phyloP scores from a whole-genome alignment of 352 stramenopile genomes.

The Pythium plurisporium region DNA sequence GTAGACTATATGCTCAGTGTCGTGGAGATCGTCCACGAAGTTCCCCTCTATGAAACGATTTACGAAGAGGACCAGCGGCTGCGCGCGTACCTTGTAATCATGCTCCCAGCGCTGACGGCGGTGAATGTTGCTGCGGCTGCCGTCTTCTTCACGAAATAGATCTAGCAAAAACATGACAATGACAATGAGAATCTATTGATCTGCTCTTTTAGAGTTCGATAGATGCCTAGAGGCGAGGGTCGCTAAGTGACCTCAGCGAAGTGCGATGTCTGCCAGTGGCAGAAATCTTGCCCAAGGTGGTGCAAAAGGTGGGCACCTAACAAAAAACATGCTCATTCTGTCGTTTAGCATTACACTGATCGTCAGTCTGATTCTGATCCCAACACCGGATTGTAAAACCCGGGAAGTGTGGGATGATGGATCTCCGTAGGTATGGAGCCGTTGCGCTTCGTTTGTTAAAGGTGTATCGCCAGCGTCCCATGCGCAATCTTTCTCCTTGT shows the following conservation, averaged over 20 bases:
- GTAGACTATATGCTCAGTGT: constrained; percentile 30
- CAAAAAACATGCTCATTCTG: no score
- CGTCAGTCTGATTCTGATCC: no score
- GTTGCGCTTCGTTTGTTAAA: no score
- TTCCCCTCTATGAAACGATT: constrained; percentile 34
- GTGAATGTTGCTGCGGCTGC: constrained; percentile 28
- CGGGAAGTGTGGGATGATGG: no score
- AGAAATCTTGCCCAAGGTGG: neutral
- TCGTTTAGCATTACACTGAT: no score
- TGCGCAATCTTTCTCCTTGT: neutral
- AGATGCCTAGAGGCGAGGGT: neutral
- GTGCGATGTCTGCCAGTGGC: neutral
- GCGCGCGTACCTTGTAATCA: constrained; percentile 21
- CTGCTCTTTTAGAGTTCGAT: neutral
- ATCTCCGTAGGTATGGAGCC: no score
- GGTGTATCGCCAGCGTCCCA: no score
- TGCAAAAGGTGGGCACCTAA: neutral
- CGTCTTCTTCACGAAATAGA: neutral
- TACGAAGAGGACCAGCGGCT: constrained; percentile 23
- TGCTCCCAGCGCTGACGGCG: constrained; percentile 22
- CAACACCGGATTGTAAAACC: no score
- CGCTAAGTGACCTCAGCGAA: neutral
- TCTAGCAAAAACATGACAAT: neutral
- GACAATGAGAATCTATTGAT: no score
- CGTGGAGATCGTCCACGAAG: constrained; percentile 34